Evolutionary conservation across 1,284 basidiomycete species (phyloP).

Genomic region (Coniferiporia weirii): DNA sequence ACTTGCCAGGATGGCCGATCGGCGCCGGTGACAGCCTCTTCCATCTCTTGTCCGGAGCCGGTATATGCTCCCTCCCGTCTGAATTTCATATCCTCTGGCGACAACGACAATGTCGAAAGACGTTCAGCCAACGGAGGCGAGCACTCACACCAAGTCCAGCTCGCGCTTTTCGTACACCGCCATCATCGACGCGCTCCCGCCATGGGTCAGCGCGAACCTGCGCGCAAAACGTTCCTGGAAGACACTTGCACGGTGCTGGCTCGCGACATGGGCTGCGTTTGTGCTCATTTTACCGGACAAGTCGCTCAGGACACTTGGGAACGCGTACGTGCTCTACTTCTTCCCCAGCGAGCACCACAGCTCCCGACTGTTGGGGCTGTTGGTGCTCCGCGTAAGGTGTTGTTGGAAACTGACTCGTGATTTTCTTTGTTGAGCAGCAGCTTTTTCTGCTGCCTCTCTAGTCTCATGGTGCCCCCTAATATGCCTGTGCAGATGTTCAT

Average conservation of each 20-base stretch:
- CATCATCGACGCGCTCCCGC: constrained; percentile 21
- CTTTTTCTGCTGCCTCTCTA: constrained; percentile 33
- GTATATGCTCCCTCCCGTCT: too few species aligned
- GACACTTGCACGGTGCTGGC: constrained; percentile 26
- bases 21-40: too few species aligned
- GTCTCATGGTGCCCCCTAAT: constrained; percentile 32
- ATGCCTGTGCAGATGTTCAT: constrained; percentile 35
- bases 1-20: too few species aligned
- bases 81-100: neutral
- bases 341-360: too few species aligned
- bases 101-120: neutral
- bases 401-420: neutral
- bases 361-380: too few species aligned
- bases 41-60: too few species aligned
- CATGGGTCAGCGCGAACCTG: constrained; percentile 24
- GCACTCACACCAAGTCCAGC: neutral
- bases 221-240: constrained; percentile 21
- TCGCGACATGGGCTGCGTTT: constrained; percentile 26
- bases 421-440: constrained; percentile 10
- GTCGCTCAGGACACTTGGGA: constrained; percentile 25
- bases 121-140: neutral
- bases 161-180: constrained; percentile 1
- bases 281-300: constrained; percentile 24
- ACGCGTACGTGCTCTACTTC: constrained; percentile 23
- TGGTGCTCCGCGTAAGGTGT: neutral